phyloP scores from a whole-genome alignment of 1,139 yeast species.

The Blastobotrys arbuscula region DNA sequence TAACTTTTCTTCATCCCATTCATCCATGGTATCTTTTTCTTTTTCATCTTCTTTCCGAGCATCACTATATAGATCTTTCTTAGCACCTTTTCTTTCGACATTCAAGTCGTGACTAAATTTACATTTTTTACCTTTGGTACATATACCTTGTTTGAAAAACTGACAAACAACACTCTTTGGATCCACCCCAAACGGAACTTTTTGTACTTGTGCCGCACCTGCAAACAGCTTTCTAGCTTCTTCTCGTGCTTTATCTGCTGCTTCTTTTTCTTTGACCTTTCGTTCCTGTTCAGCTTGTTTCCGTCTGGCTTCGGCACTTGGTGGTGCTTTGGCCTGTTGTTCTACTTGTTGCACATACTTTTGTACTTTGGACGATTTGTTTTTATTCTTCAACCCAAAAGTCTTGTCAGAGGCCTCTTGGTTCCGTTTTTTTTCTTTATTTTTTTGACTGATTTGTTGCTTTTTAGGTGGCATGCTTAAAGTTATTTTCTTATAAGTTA shows the following conservation, averaged over 20 bases:
- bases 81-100: conserved; percentile 80
- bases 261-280: conserved; percentile 80
- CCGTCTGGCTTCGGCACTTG: conserved; percentile 48
- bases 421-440: conserved; percentile 62
- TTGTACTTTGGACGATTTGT: conserved; percentile 89
- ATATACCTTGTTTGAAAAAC: conserved; percentile 80
- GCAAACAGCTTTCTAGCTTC: conserved; percentile 80
- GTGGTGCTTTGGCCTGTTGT: conserved; percentile 56
- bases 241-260: conserved; percentile 80
- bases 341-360: conserved; percentile 74
- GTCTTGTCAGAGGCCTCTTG: conserved; percentile 82
- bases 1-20: conserved; percentile 95
- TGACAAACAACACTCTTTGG: conserved; percentile 93
- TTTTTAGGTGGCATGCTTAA: conserved; percentile 48
- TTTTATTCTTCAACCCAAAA: conserved; percentile 78
- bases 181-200: conserved; percentile 95
- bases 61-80: conserved; percentile 91
- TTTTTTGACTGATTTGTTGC: conserved; percentile 51
- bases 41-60: conserved; percentile 70
- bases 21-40: conserved; percentile 86
- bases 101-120: conserved; percentile 89
- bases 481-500: too few species aligned
- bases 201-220: conserved; percentile 61
- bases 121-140: conserved; percentile 88
- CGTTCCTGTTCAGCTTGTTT: conserved; percentile 73